Evolutionary conservation across 192 early-diverging fungal genomes (phyloP).

Genomic region (Linnemannia exigua): DNA sequence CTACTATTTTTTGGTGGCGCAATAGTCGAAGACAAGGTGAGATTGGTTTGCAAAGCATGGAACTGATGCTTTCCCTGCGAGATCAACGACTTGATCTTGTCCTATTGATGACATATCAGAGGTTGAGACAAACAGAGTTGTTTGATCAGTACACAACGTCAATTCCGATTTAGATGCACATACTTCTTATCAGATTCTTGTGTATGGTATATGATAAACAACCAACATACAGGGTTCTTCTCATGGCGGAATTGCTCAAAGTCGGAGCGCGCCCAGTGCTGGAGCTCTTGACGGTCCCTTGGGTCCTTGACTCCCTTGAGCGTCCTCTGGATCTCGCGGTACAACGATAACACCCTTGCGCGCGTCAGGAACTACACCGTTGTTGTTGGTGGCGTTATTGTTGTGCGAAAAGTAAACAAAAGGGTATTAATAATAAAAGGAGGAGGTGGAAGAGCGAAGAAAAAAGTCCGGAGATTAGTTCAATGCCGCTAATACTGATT

Average conservation of each 20-base stretch:
- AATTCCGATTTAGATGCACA: too few relatives aligned
- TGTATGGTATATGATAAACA: not conserved
- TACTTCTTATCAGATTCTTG: not conserved
- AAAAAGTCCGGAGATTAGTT: not conserved
- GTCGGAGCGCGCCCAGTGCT: conserved; percentile 49
- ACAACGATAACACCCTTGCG: conserved; percentile 44
- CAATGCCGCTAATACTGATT: not conserved
- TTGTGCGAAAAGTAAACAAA: not conserved
- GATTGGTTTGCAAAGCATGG: conserved; percentile 43
- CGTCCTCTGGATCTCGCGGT: conserved; percentile 47
- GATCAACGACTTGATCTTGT: conserved; percentile 54
- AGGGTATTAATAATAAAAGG: not conserved
- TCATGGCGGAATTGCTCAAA: conserved; percentile 54
- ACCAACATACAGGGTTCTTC: conserved; percentile 37
- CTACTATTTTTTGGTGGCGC: conserved; percentile 26
- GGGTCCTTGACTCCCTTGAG: conserved; percentile 45
- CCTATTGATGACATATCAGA: conserved; percentile 14
- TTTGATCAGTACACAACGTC: too few relatives aligned
- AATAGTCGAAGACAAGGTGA: conserved; percentile 36
- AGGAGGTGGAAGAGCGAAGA: not conserved
- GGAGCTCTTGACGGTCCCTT: conserved; percentile 41
- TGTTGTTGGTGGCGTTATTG: not conserved
- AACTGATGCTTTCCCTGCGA: conserved; percentile 56
- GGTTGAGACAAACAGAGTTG: not conserved
- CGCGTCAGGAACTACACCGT: conserved; percentile 47